Evolutionary conservation across 371 early-diverging fungal genomes (phyloP), one percentile per base, ranked within the genome.

Genomic region (Mortierella sp.): DNA sequence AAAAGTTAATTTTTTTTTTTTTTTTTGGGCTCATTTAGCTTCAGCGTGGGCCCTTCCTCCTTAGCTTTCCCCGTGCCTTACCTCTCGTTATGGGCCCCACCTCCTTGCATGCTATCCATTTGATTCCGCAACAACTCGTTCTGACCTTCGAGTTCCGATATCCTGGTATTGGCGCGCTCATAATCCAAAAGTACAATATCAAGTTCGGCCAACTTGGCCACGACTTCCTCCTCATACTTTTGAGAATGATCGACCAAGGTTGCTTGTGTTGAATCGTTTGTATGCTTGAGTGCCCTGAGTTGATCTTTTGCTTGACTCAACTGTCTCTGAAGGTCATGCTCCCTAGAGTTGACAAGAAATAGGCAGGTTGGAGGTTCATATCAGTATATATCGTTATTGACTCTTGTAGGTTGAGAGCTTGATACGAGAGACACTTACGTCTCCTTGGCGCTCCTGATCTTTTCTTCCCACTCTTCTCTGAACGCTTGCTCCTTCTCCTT

Each of bases 151-250:
- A 94, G 77, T 55, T 91, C 90, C 10, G 90, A 87, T n/a, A 93
- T 87, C 67, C 89, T 91, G 52, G 87, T 86, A 66, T 93, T 94
- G 21, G 96, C 93, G 40, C 94, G 89, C 62, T 97, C 97, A 22
- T 96, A 86, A 67, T 97, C 97, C 76, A 92, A 87, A 52, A 90
- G 87, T 7, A 95, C 88, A 62, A 97, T 95, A 76, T 96, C 97
- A 53, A 96, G 84, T 70, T 97, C 97, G 1, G 96, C 97, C 15
- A 96, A 84, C 80, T 93, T 93, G 22, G 90, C 92, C 0, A 94
- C 92, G 28, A 96, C 92, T 65, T 95, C 94, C 63, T 94, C 93
- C 75, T 96, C 95, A 64, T 93, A 93, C 77, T 91, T 91, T 64
- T 93, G 91, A 43, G 88, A 88, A 33, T 92, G 90, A 62, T 90